These are phyloP conservation scores for Coemansia sp. DNA, from an alignment of 192 early-diverging fungal genomes.

Conservation along the genomic window DNA sequence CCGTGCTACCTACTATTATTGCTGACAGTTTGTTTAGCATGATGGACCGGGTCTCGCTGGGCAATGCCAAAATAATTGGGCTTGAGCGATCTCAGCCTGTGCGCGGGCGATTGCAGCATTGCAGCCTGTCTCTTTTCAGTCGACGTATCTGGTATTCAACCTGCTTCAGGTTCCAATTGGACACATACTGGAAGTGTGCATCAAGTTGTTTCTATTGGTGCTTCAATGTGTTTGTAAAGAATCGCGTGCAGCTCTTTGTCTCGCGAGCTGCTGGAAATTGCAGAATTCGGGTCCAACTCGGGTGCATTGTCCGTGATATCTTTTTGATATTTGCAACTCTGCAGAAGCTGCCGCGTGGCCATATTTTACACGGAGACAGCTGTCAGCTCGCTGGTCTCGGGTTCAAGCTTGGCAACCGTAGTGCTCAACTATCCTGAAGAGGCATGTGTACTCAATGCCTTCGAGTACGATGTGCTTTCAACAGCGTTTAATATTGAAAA, in stretches of 20 bases:
- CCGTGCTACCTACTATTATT: neutral
- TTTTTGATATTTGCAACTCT: neutral
- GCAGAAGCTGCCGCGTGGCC: too few relatives aligned
- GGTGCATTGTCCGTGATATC: neutral
- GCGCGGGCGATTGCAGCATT: neutral
- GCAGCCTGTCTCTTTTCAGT: neutral
- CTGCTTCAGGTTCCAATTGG: too few relatives aligned
- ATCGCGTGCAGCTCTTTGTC: neutral
- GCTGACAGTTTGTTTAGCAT: neutral
- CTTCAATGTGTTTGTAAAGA: neutral
- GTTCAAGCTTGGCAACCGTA: too few relatives aligned
- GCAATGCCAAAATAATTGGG: slow-evolving; percentile 5
- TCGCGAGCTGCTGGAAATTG: neutral
- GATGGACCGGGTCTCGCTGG: neutral
- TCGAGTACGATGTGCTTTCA: too few relatives aligned
- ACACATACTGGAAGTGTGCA: too few relatives aligned
- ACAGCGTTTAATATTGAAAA: too few relatives aligned
- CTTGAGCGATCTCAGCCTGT: slow-evolving; percentile 2
- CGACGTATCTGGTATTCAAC: neutral
- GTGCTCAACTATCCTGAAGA: too few relatives aligned
- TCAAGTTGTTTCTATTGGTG: too few relatives aligned
- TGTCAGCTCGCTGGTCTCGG: too few relatives aligned
- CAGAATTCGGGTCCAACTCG: slow-evolving; percentile 1
- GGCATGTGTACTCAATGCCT: too few relatives aligned
- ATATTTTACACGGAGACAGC: too few relatives aligned